Conservation (phyloP, 345 rosid species). For the Sapria himalayana region DNA sequence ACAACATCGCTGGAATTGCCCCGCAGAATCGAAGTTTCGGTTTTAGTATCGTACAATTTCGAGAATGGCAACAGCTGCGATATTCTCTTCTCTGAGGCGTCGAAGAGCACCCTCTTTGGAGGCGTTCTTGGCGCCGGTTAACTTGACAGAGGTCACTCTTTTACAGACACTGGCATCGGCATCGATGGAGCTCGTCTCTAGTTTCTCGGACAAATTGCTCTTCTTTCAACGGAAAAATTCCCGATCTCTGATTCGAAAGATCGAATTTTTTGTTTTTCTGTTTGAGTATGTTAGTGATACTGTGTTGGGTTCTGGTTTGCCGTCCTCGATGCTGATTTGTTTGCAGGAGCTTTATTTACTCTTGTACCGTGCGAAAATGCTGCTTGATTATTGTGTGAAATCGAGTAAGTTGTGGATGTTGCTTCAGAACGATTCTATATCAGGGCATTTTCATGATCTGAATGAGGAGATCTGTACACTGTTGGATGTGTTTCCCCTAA, state of each 20-base stretch:
- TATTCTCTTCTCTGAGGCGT: constrained; percentile 62
- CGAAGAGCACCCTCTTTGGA: constrained; percentile 61
- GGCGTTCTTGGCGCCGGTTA: constrained; percentile 70
- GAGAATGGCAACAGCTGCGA: constrained; percentile 85
- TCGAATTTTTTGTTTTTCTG: constrained; percentile 42
- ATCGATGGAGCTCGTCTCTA: constrained; percentile 36
- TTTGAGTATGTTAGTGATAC: constrained; percentile 45
- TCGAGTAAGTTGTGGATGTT: constrained; percentile 85
- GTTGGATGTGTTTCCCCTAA: constrained; percentile 62
- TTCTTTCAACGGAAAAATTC: constrained; percentile 56
- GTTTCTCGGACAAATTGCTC: constrained; percentile 20
- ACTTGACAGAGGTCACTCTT: constrained; percentile 48
- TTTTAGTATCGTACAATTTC: too few species aligned
- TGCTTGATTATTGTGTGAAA: constrained; percentile 56
- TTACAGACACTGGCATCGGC: constrained; percentile 40
- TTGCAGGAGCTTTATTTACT: constrained; percentile 74
- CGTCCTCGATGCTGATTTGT: constrained; percentile 37
- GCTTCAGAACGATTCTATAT: constrained; percentile 60
- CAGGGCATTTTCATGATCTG: constrained; percentile 88
- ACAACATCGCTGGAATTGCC: too few species aligned
- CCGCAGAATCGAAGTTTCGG: too few species aligned
- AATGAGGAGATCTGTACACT: constrained; percentile 76
- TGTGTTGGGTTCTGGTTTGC: constrained; percentile 15
- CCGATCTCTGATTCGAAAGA: constrained; percentile 48
- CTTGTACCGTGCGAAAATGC: constrained; percentile 64